Evolutionary conservation across 257 asterid species (phyloP).

Genomic region (Ocimum tenuiflorum): DNA sequence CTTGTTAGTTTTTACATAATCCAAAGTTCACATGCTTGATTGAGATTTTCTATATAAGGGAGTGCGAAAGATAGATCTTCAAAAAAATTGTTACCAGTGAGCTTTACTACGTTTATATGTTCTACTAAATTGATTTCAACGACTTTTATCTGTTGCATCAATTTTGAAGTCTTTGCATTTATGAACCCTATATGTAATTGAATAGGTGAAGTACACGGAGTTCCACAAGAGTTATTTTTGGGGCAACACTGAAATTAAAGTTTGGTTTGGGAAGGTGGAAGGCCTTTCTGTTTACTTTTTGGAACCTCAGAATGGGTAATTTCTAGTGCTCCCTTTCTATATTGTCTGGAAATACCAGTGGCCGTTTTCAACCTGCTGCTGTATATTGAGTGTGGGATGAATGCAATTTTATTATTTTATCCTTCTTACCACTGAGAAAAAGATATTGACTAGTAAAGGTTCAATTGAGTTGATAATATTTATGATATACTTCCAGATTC

Average conservation of each 20-base stretch:
- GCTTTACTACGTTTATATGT: not conserved
- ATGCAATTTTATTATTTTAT: slow-evolving; percentile 5
- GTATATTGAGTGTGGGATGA: not conserved
- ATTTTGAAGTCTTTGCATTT: not conserved
- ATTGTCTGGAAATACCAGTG: slow-evolving; percentile 7
- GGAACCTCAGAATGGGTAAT: slow-evolving; percentile 99
- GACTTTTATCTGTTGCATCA: not conserved
- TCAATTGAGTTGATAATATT: not conserved
- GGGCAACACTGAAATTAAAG: slow-evolving; percentile 93
- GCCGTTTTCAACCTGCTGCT: not conserved
- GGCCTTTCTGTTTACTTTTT: slow-evolving; percentile 83
- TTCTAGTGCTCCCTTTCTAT: slow-evolving; percentile 16
- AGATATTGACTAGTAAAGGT: not conserved
- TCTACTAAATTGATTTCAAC: slow-evolving; percentile 10
- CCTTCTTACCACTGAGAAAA: slow-evolving; percentile 6
- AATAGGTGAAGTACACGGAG: slow-evolving; percentile 78
- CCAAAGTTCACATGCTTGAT: not conserved
- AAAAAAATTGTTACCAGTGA: not conserved
- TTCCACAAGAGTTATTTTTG: slow-evolving; percentile 71
- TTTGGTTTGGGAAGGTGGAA: slow-evolving; percentile 93
- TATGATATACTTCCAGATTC: slow-evolving; percentile 46
- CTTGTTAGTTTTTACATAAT: not conserved
- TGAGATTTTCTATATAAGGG: not conserved
- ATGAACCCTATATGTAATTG: slow-evolving; percentile 15
- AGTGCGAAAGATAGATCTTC: not conserved